Conservation (phyloP, 768 basidiomycete genomes). For the Pholiota conissans region DNA sequence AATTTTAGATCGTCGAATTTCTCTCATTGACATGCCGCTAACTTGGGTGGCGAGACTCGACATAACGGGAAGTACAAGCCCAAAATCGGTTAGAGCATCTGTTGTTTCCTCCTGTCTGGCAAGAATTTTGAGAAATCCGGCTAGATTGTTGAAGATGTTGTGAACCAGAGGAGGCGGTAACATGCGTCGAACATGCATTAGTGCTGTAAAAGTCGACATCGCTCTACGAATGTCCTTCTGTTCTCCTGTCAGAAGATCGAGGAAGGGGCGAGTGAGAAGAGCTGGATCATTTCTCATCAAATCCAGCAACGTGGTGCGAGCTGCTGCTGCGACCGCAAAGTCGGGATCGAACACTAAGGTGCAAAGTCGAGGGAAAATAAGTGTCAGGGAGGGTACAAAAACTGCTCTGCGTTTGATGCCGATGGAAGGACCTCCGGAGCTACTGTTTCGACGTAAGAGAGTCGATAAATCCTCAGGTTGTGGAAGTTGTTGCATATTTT, state of each 20-base stretch:
- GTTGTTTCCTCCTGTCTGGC: constrained; percentile 42
- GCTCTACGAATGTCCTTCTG: constrained; percentile 47
- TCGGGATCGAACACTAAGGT: constrained; percentile 53
- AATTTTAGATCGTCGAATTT: constrained; percentile 71
- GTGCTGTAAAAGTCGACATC: constrained; percentile 50
- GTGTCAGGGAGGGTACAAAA: constrained; percentile 61
- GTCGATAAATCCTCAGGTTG: constrained; percentile 30
- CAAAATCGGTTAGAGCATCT: constrained; percentile 52
- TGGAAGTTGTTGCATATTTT: constrained; percentile 10
- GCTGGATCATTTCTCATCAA: constrained; percentile 76
- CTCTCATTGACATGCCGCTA: constrained; percentile 68
- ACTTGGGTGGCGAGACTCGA: constrained; percentile 63
- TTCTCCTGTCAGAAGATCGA: constrained; percentile 59
- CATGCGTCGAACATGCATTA: constrained; percentile 53
- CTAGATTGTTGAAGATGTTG: constrained; percentile 67
- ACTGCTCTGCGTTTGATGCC: constrained; percentile 61
- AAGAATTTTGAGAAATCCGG: constrained; percentile 62
- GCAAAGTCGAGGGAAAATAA: constrained; percentile 55
- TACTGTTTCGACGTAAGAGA: constrained; percentile 59
- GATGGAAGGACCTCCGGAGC: constrained; percentile 42
- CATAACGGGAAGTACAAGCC: constrained; percentile 56
- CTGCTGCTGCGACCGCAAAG: constrained; percentile 52
- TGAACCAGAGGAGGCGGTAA: constrained; percentile 69
- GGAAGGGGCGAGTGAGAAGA: constrained; percentile 59
- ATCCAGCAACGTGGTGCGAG: constrained; percentile 58